Evolutionary conservation across 2,329 filamentous ascomycete species (phyloP).

Genomic region (Rachicladosporium sp.): DNA sequence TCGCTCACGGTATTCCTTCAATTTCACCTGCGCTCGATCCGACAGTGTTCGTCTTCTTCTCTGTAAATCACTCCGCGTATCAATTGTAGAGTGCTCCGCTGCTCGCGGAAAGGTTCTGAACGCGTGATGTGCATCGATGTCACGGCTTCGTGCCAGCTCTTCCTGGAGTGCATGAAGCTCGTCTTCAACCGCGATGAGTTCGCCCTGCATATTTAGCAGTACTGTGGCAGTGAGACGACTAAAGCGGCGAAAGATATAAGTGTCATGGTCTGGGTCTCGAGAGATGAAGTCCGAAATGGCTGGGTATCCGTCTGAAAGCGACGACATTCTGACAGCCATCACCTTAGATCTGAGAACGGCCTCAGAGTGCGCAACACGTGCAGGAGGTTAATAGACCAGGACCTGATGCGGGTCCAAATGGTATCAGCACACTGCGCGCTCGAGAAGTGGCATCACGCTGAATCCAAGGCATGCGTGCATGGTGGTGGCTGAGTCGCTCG

Average conservation of each 20-base stretch:
- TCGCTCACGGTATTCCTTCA: neutral
- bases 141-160: neutral
- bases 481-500: too few relatives aligned
- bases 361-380: too few relatives aligned
- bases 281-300: conserved; percentile 4
- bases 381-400: neutral
- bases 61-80: too few relatives aligned
- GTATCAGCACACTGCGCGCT: neutral
- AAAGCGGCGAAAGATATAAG: conserved; percentile 8
- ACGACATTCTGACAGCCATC: neutral
- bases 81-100: too few relatives aligned
- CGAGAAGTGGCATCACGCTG: neutral
- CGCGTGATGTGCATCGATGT: neutral
- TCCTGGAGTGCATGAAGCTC: conserved; percentile 2
- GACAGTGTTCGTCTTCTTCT: too few relatives aligned
- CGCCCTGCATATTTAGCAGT: conserved; percentile 6
- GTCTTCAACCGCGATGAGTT: conserved; percentile 4
- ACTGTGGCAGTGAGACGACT: conserved; percentile 4
- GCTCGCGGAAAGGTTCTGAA: too few relatives aligned
- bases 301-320: conserved; percentile 3
- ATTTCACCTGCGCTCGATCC: neutral
- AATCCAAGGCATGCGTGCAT: too few relatives aligned
- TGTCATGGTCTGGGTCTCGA: conserved; percentile 7
- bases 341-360: too few relatives aligned
- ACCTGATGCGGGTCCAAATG: neutral